Conservation (phyloP, 495 filamentous ascomycete species). For the Lineolata rhizophorae region DNA sequence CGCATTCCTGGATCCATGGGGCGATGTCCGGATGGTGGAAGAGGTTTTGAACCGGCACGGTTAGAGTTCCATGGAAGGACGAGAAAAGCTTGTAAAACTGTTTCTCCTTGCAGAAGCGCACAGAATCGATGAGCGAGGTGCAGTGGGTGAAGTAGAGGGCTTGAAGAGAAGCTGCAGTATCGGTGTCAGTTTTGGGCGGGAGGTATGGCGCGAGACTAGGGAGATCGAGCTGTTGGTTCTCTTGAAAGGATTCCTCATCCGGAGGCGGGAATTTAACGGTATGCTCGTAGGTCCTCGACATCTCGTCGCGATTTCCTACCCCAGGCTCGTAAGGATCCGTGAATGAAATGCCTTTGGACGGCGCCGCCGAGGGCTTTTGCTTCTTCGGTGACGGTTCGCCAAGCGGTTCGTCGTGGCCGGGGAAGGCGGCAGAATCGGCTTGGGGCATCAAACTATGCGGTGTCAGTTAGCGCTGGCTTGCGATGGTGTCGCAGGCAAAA, state of each 20-base stretch:
- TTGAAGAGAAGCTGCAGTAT: slow-evolving; percentile 57
- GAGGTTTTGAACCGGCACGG: slow-evolving; percentile 90
- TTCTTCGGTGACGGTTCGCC: slow-evolving; percentile 6
- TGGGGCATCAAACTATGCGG: too few species aligned
- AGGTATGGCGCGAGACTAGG: slow-evolving; percentile 60
- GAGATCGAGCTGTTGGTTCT: slow-evolving; percentile 44
- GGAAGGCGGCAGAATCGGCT: slow-evolving; percentile 46
- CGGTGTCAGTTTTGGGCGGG: slow-evolving; percentile 53
- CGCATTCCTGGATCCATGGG: slow-evolving; percentile 85
- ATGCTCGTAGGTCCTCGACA: slow-evolving; percentile 22
- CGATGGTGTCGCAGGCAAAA: too few species aligned
- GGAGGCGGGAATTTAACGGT: slow-evolving; percentile 39
- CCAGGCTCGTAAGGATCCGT: slow-evolving; percentile 13
- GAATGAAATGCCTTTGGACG: slow-evolving; percentile 16
- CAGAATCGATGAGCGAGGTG: slow-evolving; percentile 80
- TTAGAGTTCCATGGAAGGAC: slow-evolving; percentile 86
- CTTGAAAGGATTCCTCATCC: slow-evolving; percentile 2
- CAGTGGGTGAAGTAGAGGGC: slow-evolving; percentile 86
- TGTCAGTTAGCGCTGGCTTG: too few species aligned
- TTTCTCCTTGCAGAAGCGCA: slow-evolving; percentile 86
- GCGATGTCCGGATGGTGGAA: slow-evolving; percentile 62
- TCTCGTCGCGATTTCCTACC: slow-evolving; percentile 5
- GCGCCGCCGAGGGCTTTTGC: slow-evolving; percentile 1
- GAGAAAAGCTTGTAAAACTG: slow-evolving; percentile 89
- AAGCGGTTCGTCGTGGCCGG: slow-evolving; percentile 17